Base-by-base conservation (phyloP, 2,329 filamentous ascomycete species). In the Trichoderma sp. region DNA sequence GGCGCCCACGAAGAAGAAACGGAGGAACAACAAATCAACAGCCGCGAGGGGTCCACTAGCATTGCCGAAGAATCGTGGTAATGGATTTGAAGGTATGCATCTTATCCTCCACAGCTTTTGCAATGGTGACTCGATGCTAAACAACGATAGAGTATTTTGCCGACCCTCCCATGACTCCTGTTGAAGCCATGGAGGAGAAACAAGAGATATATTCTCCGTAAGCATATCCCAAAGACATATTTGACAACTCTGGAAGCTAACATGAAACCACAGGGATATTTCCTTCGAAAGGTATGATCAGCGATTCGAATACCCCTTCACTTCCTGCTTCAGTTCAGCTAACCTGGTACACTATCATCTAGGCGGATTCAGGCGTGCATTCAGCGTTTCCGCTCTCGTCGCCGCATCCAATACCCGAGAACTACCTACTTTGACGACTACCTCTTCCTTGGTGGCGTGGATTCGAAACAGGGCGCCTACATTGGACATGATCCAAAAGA, bases 301-400 rank as follows among this genome's bases (percentile, higher is more conserved):
- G 7, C 32, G 9, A 11, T 26, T 63, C 15, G 5, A 28, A 4
- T 8, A 20, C 11, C 26, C 6, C 13, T 9, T 39, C 32, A 12
- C 36, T 53, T 6, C 11, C 20, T 6, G 20, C 4, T 7, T 26
- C 8, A 17, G 26, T 26, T 53, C 12, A 15, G n/a, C 64, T 71
- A 64, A 71, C 7, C 6, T 34, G 17, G 28, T 13, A 58, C 12
- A 23, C 47, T 43, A 2, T n/a, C 8, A 23, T 58, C 4, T 62
- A 92, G 92, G 70, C 93, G 96, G 61, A 93, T 98, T 53, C 91
- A 98, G 78, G 88, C 91, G 30, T 96, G 93, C 61, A 92, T 98
- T 69, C 90, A 94, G 75, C 91, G 94, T 15, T 99, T 91, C 82
- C 90, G 92, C 73, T 86, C 88, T 43, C 92, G 91, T 61, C 92